phyloP scores from a whole-genome alignment of 1,139 yeast species.

The Kurtzmaniella quercitrusa region DNA sequence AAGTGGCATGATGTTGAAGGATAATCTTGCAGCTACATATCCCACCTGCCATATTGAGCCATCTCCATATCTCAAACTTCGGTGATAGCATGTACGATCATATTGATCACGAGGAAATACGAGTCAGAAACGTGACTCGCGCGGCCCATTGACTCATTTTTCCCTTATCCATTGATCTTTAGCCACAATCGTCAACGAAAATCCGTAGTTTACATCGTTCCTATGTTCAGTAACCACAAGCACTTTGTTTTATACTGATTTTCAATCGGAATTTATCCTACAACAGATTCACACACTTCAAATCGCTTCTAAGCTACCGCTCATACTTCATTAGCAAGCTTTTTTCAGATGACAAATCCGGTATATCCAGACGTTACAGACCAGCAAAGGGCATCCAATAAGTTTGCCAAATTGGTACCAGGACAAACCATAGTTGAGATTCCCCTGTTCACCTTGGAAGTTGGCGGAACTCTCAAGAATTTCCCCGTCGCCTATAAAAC shows the following conservation, averaged over 20 bases:
- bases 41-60: no score
- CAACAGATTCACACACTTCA: not conserved
- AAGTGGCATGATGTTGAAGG: no score
- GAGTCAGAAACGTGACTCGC: not conserved
- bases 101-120: not conserved
- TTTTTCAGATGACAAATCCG: not conserved
- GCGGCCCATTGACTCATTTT: not conserved
- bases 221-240: slow-evolving; percentile 12
- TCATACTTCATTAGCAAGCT: not conserved
- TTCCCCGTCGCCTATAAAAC: slow-evolving; percentile 95
- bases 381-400: slow-evolving; percentile 51
- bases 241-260: slow-evolving; percentile 14
- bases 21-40: no score
- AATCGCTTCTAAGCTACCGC: not conserved
- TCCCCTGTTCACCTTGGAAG: slow-evolving; percentile 74
- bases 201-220: not conserved
- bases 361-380: slow-evolving; percentile 34
- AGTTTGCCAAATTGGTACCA: slow-evolving; percentile 69
- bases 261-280: not conserved
- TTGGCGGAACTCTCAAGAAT: slow-evolving; percentile 67
- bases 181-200: not conserved
- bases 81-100: no score
- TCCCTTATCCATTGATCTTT: not conserved
- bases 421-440: slow-evolving; percentile 77
- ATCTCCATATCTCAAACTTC: no score